These are phyloP conservation scores for Aureobasidium subglaciale DNA, from an alignment of 2,329 filamentous ascomycete genomes.

Conservation along the genomic window DNA sequence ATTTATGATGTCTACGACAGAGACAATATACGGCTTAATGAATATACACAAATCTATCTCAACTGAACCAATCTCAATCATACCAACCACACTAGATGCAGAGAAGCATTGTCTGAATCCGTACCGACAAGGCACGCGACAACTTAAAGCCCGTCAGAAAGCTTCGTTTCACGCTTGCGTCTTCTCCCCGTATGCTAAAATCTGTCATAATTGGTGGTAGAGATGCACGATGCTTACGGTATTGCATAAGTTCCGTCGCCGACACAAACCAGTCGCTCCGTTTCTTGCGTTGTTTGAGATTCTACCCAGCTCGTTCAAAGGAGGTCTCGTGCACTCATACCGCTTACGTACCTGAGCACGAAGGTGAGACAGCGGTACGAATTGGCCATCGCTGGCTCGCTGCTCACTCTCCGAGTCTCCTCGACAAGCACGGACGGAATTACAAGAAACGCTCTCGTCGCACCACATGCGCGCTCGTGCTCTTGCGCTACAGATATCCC, in stretches of 20 bases:
- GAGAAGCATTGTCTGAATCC: no score
- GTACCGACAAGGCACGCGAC: background rate
- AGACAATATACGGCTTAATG: conserved; percentile 4
- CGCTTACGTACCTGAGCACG: no score
- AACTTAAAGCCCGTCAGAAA: background rate
- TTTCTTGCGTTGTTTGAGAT: no score
- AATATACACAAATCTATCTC: background rate
- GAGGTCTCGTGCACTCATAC: no score
- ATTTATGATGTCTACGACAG: conserved; percentile 1
- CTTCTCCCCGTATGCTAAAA: no score
- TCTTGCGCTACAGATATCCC: background rate
- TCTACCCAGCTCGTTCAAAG: no score
- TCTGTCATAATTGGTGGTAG: background rate
- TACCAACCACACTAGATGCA: no score
- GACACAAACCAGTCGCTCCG: no score
- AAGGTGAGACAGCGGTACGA: no score
- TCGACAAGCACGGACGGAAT: conserved; percentile 1
- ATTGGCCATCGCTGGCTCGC: no score
- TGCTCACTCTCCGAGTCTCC: background rate
- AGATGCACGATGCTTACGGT: background rate
- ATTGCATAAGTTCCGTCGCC: no score
- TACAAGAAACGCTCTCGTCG: background rate
- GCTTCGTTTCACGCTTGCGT: background rate
- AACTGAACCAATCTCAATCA: no score
- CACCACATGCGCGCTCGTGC: conserved; percentile 10